A percentile compares a stretch with the other conserved stretches of the same genome.
Conservation (phyloP, 2,329 filamentous ascomycete species). For the Botrytis fragariae region DNA sequence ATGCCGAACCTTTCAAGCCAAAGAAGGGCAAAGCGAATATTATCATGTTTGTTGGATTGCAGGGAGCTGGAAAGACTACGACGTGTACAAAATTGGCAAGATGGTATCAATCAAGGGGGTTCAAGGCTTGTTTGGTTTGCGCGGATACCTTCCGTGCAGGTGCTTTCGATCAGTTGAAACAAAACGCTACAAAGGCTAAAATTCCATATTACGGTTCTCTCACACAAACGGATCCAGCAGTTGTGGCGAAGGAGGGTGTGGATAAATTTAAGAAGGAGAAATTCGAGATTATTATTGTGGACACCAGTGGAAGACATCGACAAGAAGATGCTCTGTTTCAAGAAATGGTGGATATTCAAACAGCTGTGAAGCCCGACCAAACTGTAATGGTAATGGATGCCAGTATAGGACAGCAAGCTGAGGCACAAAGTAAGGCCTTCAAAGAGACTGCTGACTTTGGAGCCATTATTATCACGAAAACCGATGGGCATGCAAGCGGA, state of each 20-base stretch:
- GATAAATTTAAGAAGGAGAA: constrained; percentile 99
- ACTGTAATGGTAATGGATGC: constrained; percentile 98
- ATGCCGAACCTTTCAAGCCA: constrained; percentile 91
- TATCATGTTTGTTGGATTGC: constrained; percentile 98
- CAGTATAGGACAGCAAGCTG: constrained; percentile 93
- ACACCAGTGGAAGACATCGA: constrained; percentile 91
- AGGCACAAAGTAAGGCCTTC: constrained; percentile 92
- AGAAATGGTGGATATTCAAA: constrained; percentile 96
- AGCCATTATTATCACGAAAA: constrained; percentile 98
- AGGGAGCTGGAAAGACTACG: constrained; percentile 97
- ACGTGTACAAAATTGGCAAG: constrained; percentile 95
- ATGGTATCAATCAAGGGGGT: constrained; percentile 91
- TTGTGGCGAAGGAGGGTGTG: constrained; percentile 91
- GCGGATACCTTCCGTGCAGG: constrained; percentile 98
- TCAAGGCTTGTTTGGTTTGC: constrained; percentile 91
- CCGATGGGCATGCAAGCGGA: constrained; percentile 90
- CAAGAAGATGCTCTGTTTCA: constrained; percentile 94
- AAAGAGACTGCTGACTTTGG: constrained; percentile 97
- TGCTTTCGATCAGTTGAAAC: constrained; percentile 97
- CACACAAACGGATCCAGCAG: constrained; percentile 92
- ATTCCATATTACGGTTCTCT: constrained; percentile 97
- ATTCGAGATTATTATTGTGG: constrained; percentile 98
- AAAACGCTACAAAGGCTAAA: constrained; percentile 98
- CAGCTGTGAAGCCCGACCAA: constrained; percentile 85
- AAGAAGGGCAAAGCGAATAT: constrained; percentile 96